Evolutionary conservation across 2,329 filamentous ascomycete species (phyloP), one percentile per base, ranked within the genome.

Genomic region (Colletotrichum shisoi): DNA sequence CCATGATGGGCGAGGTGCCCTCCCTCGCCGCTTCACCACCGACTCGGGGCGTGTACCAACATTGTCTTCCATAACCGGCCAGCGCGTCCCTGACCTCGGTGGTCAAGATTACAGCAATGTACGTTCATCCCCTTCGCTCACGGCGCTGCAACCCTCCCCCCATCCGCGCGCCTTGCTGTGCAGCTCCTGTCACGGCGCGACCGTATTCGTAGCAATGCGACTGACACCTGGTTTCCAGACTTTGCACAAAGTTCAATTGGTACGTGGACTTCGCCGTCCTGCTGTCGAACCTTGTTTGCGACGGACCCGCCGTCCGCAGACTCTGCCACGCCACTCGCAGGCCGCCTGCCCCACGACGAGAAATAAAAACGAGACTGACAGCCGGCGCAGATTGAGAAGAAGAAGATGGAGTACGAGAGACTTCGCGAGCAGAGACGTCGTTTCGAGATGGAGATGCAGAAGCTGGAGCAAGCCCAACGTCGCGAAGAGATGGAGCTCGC

Each of bases 11-110:
- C 89, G 94, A 79, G 87, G 88, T 70, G 89, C 89, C 73, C 84
- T 98, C 76, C 92, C 94, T 79, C 90, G 94, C 75, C 91, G 94
- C 76, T 98, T 98, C 81, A 98, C 94, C 70, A 95, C 94, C 65
- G 96, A 97, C 81, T 89, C 92, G 80, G 85, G 92, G 79, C 86
- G 93, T 85, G 83, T 94, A 79, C 90, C 91, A 78, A 92, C 91
- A 76, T 82, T 92, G 79, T 87, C 85, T 65, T 85, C 87, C 69
- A 80, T 94, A 75, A 83, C 85, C 45, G 77, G 80, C 53, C 81
- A 82, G 72, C 83, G 83, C 70, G 77, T 76, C 44, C 79, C 81
- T 57, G 84, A 85, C 62, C 73, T 79, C 24, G 57, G 53, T 21
- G 73, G 63, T 82, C 84, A 73, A 17, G 85, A 87, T 70, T 85